Base-by-base conservation (phyloP, 1,284 basidiomycete species). In the Ceratobasidium sp. region DNA sequence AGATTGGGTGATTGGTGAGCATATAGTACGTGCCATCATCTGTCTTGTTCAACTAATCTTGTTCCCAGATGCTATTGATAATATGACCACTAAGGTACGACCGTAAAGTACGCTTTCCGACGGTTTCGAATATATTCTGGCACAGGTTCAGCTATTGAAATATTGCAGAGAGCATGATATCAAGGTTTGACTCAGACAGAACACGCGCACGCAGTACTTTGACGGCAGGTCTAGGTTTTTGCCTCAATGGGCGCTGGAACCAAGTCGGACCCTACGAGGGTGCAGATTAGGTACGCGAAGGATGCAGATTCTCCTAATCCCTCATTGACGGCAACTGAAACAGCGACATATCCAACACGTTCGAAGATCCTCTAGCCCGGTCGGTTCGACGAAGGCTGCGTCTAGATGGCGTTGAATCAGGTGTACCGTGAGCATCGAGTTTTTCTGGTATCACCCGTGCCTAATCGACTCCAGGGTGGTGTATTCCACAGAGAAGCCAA, bases 161-260 rank as follows among this genome's bases (percentile, higher is more conserved):
- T 91, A 96, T 82, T 97, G 96, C 81, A 88, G 92, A 80, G 88
- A 91, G 77, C 87, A 91, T 79, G 82, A 87, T 46, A 90, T 96
- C 83, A 94, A 94, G 86, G 92, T 91, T 74, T 1, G 82, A 71
- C n/a, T 44, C n/a, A 44, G 3, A 51, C 17, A 32, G 8, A 11
- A 25, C 25, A 44, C 19, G 9, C 22, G 43, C 29, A 19, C 1
- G 34, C 22, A 44, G 13, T 43, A 70, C 7, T 22, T 19, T 76
- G 46, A 65, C 68, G 61, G 13, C 62, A 9, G 22, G n/a, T 70
- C 1, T 78, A 93, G 91, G 93, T 98, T 22, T 98, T 99, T 84
- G 95, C 96, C 0, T 96, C 95, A 22, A 98, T 99, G 95, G 98
- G 98, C 56, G 95, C 97, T 0, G 93, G 97, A n/a, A 95, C 97